These are phyloP conservation scores for Zalerion maritima DNA, from an alignment of 495 filamentous ascomycete species.

Conservation along the genomic window DNA sequence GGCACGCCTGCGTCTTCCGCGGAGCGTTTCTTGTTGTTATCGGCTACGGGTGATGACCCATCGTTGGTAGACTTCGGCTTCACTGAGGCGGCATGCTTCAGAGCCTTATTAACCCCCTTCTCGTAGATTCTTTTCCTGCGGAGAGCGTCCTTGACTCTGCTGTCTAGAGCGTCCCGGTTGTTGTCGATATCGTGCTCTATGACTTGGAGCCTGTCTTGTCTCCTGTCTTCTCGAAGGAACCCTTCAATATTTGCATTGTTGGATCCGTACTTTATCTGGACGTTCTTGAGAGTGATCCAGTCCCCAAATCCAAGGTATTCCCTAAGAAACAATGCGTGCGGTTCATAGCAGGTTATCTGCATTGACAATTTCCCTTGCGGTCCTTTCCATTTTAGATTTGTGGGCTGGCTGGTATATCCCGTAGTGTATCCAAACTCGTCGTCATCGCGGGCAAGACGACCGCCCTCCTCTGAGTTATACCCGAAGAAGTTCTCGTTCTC, in stretches of 20 bases:
- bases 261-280: conserved; percentile 47
- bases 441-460: too few species aligned
- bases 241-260: conserved; percentile 51
- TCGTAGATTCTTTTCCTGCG: conserved; percentile 47
- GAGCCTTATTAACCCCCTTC: conserved; percentile 34
- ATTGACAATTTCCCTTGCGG: conserved; percentile 64
- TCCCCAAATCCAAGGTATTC: conserved; percentile 38
- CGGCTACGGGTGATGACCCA: conserved; percentile 14
- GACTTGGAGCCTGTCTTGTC: conserved; percentile 38
- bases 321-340: conserved; percentile 46
- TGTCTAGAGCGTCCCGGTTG: conserved; percentile 27
- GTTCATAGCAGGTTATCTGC: conserved; percentile 55
- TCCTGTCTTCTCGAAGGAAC: conserved; percentile 46
- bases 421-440: conserved; percentile 34
- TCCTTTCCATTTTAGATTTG: conserved; percentile 46
- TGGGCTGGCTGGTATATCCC: conserved; percentile 6
- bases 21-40: conserved; percentile 16
- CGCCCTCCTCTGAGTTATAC: too few species aligned
- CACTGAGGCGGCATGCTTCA: conserved; percentile 20
- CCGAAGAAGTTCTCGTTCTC: conserved; percentile 43
- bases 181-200: conserved; percentile 19
- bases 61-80: too few species aligned
- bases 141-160: conserved; percentile 45
- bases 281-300: conserved; percentile 55
- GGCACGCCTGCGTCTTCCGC: too few species aligned